Conservation (phyloP, 106 monocot species). For the Platanthera guangdongensis region DNA sequence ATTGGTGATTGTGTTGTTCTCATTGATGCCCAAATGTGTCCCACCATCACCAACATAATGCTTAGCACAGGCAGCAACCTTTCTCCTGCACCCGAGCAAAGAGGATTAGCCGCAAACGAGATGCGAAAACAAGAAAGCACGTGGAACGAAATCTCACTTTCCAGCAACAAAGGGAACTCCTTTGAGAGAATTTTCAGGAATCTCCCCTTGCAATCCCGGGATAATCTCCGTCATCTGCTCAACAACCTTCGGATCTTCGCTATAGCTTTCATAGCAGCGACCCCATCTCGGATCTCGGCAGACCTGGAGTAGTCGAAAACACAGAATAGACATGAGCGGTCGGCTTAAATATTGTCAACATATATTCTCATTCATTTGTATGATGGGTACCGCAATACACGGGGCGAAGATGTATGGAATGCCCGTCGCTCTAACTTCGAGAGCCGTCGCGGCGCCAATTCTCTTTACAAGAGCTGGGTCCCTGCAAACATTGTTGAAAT, state of each 20-base stretch:
- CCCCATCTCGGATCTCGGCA: conserved; percentile 70
- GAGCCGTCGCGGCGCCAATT: conserved; percentile 19
- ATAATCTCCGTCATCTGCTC: conserved; percentile 49
- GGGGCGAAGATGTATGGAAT: conserved; percentile 28
- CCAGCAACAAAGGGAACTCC: conserved; percentile 41
- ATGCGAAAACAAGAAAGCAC: not conserved
- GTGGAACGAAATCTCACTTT: conserved; percentile 13
- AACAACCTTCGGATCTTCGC: conserved; percentile 45
- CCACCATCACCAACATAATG: conserved; percentile 74
- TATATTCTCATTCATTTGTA: not conserved
- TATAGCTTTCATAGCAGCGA: conserved; percentile 58
- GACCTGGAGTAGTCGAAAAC: conserved; percentile 18
- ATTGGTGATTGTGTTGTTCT: conserved; percentile 48
- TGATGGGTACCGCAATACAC: conserved; percentile 19
- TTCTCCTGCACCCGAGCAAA: conserved; percentile 18
- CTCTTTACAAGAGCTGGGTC: conserved; percentile 19
- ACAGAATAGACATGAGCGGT: not conserved
- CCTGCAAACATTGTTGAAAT: not conserved
- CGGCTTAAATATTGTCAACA: not conserved
- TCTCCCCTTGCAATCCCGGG: conserved; percentile 45
- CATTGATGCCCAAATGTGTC: conserved; percentile 48
- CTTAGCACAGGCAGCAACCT: conserved; percentile 65
- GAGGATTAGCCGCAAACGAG: not conserved
- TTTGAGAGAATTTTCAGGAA: conserved; percentile 30
- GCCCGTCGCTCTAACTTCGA: conserved; percentile 28